phyloP scores from a whole-genome alignment of 2,329 filamentous ascomycete genomes.

The Epichloe sp. region DNA sequence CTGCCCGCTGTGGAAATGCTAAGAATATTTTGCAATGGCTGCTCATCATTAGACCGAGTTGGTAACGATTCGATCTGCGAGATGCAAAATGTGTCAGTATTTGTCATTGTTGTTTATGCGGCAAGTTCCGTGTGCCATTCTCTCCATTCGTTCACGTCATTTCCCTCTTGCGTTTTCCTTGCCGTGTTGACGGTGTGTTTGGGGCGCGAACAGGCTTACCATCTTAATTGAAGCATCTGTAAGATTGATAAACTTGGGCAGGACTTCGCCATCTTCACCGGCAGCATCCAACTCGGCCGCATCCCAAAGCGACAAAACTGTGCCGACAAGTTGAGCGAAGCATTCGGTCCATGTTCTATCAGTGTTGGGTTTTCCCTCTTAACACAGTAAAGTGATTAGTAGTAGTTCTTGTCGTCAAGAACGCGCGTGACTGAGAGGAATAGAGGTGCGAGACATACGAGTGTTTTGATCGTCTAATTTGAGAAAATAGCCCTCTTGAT shows the following conservation, averaged over 20 bases:
- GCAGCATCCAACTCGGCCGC: conserved; percentile 81
- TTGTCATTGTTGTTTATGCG: neutral
- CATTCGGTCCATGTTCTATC: conserved; percentile 93
- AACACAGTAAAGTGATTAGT: conserved; percentile 2
- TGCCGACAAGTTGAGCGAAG: conserved; percentile 92
- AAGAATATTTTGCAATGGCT: conserved; percentile 83
- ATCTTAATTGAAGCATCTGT: conserved; percentile 97
- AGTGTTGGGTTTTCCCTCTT: conserved; percentile 79
- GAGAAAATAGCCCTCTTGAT: conserved; percentile 94
- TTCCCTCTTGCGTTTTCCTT: neutral
- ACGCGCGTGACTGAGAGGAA: neutral
- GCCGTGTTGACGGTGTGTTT: neutral
- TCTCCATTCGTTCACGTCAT: neutral
- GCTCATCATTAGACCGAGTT: conserved; percentile 61
- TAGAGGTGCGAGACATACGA: conserved; percentile 42
- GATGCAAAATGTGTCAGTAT: neutral
- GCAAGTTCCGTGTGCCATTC: neutral
- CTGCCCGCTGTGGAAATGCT: conserved; percentile 91
- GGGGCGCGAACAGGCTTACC: conserved; percentile 38
- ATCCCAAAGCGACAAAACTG: conserved; percentile 91
- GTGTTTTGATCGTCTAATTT: conserved; percentile 92
- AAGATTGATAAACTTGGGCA: conserved; percentile 89
- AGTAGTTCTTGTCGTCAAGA: neutral
- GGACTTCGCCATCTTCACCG: conserved; percentile 69
- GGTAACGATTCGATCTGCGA: conserved; percentile 74